phyloP scores from a whole-genome alignment of 2,329 filamentous ascomycete genomes.

The Ophiostoma angusticollis region DNA sequence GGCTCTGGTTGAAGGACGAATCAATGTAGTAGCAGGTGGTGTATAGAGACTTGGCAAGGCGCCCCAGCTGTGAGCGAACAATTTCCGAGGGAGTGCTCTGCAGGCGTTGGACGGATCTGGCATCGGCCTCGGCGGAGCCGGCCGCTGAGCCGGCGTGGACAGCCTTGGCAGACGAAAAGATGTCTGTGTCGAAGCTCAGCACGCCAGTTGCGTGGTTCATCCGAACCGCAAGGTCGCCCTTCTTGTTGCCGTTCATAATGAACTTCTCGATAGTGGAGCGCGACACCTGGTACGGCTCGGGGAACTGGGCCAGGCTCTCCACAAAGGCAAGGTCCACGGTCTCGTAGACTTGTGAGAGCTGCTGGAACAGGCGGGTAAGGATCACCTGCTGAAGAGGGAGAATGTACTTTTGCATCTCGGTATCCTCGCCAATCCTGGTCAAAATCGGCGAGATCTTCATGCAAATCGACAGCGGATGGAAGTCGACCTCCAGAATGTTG shows the following conservation, averaged over 20 bases:
- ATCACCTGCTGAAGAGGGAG: conserved; percentile 95
- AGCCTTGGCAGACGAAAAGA: conserved; percentile 94
- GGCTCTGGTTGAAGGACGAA: conserved; percentile 71
- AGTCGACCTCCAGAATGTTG: conserved; percentile 98
- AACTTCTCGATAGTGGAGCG: conserved; percentile 95
- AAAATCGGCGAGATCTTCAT: conserved; percentile 97
- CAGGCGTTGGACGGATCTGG: conserved; percentile 77
- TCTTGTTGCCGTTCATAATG: conserved; percentile 99
- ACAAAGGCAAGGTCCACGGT: conserved; percentile 92
- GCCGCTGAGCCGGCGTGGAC: conserved; percentile 71
- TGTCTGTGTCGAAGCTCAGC: conserved; percentile 93
- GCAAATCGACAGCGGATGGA: conserved; percentile 97
- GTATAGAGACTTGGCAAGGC: conserved; percentile 80
- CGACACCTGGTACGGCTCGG: conserved; percentile 87
- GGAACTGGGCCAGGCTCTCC: conserved; percentile 86
- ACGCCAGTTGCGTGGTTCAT: conserved; percentile 93
- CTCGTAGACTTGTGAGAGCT: conserved; percentile 97
- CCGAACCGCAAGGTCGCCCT: conserved; percentile 91
- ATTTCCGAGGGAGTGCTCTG: conserved; percentile 98
- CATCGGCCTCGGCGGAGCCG: conserved; percentile 78
- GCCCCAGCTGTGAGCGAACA: conserved; percentile 84
- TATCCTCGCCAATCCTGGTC: conserved; percentile 79
- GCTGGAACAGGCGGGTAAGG: conserved; percentile 94
- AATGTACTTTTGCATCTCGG: conserved; percentile 96
- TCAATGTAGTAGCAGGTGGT: conserved; percentile 95